Base-by-base conservation (phyloP, 768 basidiomycete species). In the Boletus huronensis region DNA sequence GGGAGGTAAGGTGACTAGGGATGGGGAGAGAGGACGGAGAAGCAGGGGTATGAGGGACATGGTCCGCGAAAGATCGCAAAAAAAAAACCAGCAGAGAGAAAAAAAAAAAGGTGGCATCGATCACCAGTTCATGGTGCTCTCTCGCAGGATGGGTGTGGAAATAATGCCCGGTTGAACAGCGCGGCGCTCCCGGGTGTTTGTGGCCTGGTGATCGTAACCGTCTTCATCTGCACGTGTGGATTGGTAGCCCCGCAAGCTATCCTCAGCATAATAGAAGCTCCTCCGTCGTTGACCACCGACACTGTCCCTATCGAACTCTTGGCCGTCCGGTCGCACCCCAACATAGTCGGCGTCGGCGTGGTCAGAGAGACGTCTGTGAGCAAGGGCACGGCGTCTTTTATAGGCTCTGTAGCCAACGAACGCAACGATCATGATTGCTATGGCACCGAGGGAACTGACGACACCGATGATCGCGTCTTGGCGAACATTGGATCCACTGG, bases 381-480 rank as follows among this genome's bases (percentile, higher is more conserved):
- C 84, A 32, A 81, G 75, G 67, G 85, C 87, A 45, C 80, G 80
- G 39, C 82, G 82, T 52, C 83, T 77, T 73, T 86, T 84, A 68
- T 84, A 73, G 5, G 85, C 81, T 51, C 86, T 81, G 65, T 82
- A 85, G 40, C 83, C 77, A 62, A 95, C 85, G 74, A 83, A 88
- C 16, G 77, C 78, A 29, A 93, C 77, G 34, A 89, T 83, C 39
- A 90, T 63, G 40, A 93, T 66, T 0, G 90, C 85, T 51, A 94
- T 79, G 5, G 81, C 88, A 13, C 93, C 93, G 19, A 96, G 79
- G 3, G 88, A 84, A 38, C 81, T 84, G 58, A 93, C 89, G 4
- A 96, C 92, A 21, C 94, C 94, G 57, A 97, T 94, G 66, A 96
- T 93, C 25, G 90, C 90, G 60, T 95, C 84, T 64, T 88, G 81